These are phyloP conservation scores for Macaranga tanarius DNA, from an alignment of 441 rosid genomes.

Conservation along the genomic window DNA sequence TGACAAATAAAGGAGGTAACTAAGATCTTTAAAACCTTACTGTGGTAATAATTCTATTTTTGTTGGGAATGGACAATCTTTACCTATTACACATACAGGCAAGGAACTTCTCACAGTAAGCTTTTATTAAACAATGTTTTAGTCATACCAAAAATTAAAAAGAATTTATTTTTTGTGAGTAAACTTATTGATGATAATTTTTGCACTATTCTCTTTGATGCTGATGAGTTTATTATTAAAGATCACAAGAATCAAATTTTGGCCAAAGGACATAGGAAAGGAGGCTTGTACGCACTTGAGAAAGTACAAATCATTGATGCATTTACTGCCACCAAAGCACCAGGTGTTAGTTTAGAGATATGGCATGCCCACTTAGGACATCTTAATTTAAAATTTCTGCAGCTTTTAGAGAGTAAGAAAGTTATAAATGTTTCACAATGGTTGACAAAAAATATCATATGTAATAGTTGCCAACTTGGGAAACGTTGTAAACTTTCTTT, in stretches of 20 bases:
- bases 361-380: background rate
- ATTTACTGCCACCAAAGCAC: background rate
- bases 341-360: background rate
- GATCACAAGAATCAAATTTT: conserved; percentile 1
- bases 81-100: background rate
- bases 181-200: conserved; percentile 5
- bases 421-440: conserved; percentile 1
- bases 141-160: background rate
- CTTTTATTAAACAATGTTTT: conserved; percentile 1
- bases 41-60: background rate
- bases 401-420: background rate
- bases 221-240: conserved; percentile 7
- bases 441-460: background rate
- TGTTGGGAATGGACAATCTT: background rate
- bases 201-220: background rate
- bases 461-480: conserved; percentile 7
- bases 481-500: conserved; percentile 4
- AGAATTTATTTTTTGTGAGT: background rate
- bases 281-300: background rate
- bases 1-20: background rate
- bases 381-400: background rate
- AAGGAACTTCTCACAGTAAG: background rate
- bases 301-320: too few species aligned
- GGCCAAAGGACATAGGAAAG: background rate
- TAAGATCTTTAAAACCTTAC: background rate